A percentile compares a stretch with the other conserved stretches of the same genome.
Evolutionary conservation across 768 basidiomycete species (phyloP).

Genomic region (Psilocybe cyanescens): DNA sequence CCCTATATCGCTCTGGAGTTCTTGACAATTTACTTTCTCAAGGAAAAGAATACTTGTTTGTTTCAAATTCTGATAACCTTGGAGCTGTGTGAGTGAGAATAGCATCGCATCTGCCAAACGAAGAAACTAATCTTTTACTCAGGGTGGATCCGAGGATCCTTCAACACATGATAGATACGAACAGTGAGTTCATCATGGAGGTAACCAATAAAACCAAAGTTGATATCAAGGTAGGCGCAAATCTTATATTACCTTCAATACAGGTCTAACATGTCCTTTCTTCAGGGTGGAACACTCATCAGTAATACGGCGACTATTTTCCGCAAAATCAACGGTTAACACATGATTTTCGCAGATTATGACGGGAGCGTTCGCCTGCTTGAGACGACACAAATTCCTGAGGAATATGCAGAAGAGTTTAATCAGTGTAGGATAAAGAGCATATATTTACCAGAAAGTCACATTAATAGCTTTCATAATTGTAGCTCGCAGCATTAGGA

Average conservation of each 20-base stretch:
- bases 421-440: conserved; percentile 49
- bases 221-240: conserved; percentile 50
- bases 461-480: not conserved
- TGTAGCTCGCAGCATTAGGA: conserved; percentile 85
- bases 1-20: conserved; percentile 84
- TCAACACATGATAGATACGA: conserved; percentile 75
- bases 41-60: conserved; percentile 95
- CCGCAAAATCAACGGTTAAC: not conserved
- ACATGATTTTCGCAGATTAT: conserved; percentile 47
- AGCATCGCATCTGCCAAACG: conserved; percentile 32
- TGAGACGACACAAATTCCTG: conserved; percentile 84
- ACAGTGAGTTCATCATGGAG: conserved; percentile 86
- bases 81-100: conserved; percentile 78
- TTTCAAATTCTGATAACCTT: conserved; percentile 94
- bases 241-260: conserved; percentile 28
- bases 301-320: conserved; percentile 23
- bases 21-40: conserved; percentile 84
- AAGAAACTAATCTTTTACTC: not conserved
- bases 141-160: conserved; percentile 80
- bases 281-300: conserved; percentile 72
- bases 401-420: conserved; percentile 84
- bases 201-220: conserved; percentile 92
- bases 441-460: not conserved
- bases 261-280: not conserved
- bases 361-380: conserved; percentile 76